These are phyloP conservation scores for Terfezia claveryi DNA, from an alignment of 495 filamentous ascomycete genomes.

Conservation along the genomic window DNA sequence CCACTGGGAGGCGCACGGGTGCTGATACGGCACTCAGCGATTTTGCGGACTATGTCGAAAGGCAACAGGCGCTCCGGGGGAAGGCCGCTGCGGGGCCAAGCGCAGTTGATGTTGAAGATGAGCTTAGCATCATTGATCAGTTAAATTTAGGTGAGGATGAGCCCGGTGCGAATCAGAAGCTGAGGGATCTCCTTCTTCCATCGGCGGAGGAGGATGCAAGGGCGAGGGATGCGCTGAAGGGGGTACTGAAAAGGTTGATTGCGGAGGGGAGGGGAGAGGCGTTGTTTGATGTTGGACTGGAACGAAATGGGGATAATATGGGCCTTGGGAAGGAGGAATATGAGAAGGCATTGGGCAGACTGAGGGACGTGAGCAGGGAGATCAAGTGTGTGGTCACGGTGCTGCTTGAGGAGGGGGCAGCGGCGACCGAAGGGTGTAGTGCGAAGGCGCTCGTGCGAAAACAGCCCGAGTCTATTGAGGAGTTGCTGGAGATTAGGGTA, in stretches of 20 bases:
- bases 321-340: constrained; percentile 56
- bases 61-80: constrained; percentile 55
- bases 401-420: constrained; percentile 69
- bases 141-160: constrained; percentile 53
- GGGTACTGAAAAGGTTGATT: constrained; percentile 27
- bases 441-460: constrained; percentile 72
- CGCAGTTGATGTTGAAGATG: constrained; percentile 51
- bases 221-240: constrained; percentile 37
- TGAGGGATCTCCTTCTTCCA: constrained; percentile 60
- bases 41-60: constrained; percentile 93
- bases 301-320: constrained; percentile 88
- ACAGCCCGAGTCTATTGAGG: constrained; percentile 49
- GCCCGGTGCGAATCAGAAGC: constrained; percentile 33
- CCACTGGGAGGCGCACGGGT: not conserved
- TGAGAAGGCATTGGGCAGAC: constrained; percentile 44
- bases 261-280: constrained; percentile 77
- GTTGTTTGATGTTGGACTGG: constrained; percentile 77
- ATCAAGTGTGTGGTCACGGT: constrained; percentile 53
- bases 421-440: constrained; percentile 22
- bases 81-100: constrained; percentile 20
- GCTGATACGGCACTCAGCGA: constrained; percentile 39
- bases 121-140: constrained; percentile 79
- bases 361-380: constrained; percentile 42
- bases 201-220: constrained; percentile 35
- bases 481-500: constrained; percentile 87